Conservation (phyloP, 2,329 filamentous ascomycete genomes). For the Parastagonospora nodorum region DNA sequence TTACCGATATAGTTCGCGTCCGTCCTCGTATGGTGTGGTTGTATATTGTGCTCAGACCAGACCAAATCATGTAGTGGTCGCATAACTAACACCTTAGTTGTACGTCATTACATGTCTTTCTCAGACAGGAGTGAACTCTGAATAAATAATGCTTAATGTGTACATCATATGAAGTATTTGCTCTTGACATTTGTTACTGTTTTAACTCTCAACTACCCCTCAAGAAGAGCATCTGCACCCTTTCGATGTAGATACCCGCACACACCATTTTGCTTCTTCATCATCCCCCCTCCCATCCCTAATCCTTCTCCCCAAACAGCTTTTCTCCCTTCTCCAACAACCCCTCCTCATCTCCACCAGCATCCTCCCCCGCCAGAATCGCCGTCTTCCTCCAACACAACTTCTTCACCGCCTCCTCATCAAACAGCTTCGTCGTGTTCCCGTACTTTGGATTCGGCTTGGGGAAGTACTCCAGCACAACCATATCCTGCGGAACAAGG, state of each 20-base stretch:
- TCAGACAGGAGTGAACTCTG: too few relatives aligned
- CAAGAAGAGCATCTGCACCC: too few relatives aligned
- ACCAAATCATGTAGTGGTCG: too few relatives aligned
- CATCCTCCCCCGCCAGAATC: conserved; percentile 9
- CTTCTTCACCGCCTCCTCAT: conserved; percentile 5
- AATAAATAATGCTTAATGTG: too few relatives aligned
- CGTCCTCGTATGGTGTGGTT: background rate
- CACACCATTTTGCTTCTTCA: conserved; percentile 2
- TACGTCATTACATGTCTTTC: too few relatives aligned
- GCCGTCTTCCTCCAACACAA: conserved; percentile 16
- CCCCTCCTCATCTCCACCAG: conserved; percentile 3
- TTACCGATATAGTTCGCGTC: background rate
- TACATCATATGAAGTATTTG: background rate
- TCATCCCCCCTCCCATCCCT: too few relatives aligned
- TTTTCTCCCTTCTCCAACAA: conserved; percentile 8
- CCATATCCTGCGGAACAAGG: conserved; percentile 12
- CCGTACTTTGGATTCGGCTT: conserved; percentile 16
- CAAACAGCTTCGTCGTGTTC: conserved; percentile 18
- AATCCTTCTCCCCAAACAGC: conserved; percentile 18
- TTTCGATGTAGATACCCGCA: too few relatives aligned
- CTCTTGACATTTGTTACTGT: background rate
- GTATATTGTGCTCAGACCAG: too few relatives aligned
- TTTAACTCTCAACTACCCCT: too few relatives aligned
- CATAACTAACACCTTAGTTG: too few relatives aligned
- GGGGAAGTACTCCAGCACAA: conserved; percentile 10